These are phyloP conservation scores for Erigeron canadensis DNA, from an alignment of 129 eudicot species.

Conservation along the genomic window DNA sequence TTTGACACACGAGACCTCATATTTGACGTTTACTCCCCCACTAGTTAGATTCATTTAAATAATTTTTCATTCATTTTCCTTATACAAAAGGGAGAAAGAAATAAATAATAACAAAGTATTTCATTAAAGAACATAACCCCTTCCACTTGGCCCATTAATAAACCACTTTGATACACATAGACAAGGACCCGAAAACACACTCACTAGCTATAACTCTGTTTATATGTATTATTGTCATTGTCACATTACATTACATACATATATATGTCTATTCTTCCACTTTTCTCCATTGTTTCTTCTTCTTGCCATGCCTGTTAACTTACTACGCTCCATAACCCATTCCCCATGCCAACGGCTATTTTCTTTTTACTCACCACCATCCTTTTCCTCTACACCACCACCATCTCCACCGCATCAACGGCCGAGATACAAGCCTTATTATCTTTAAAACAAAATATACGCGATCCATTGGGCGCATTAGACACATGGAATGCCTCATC, in stretches of 20 bases:
- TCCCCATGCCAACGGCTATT: constrained; percentile 70
- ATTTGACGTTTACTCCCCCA: constrained; percentile 23
- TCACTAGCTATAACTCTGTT: constrained; percentile 2
- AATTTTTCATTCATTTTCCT: no score
- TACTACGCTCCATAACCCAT: constrained; percentile 26
- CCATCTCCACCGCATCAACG: constrained; percentile 24
- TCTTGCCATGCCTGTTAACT: constrained; percentile 43
- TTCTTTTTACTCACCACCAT: constrained; percentile 26
- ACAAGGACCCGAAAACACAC: background rate
- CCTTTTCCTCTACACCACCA: constrained; percentile 33
- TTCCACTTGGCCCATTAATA: background rate
- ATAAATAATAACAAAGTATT: background rate
- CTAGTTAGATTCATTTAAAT: no score
- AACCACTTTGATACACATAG: background rate
- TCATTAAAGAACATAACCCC: background rate
- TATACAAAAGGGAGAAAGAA: no score
- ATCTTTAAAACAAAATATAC: constrained; percentile 44
- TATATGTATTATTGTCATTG: no score
- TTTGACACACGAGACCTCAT: constrained; percentile 31
- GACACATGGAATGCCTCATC: constrained; percentile 64
- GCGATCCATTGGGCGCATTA: constrained; percentile 70
- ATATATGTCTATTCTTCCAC: constrained; percentile 9
- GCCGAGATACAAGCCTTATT: constrained; percentile 47
- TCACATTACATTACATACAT: no score
- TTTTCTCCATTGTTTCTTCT: constrained; percentile 22